Evolutionary conservation across 306 rosid genomes (phyloP), one percentile per base, ranked within the genome.

Genomic region (Castanospermum australe): DNA sequence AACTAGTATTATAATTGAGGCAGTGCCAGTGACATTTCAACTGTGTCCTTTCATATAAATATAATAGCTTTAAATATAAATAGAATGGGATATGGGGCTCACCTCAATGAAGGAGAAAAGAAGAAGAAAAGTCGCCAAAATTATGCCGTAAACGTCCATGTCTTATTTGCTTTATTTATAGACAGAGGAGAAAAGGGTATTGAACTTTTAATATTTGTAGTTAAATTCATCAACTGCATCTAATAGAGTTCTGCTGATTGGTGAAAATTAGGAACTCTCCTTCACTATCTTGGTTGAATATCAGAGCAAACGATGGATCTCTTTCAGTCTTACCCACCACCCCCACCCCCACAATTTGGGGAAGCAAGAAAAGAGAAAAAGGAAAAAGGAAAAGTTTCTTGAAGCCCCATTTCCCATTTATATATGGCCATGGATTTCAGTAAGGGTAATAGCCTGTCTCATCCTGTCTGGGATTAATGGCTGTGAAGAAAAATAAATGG

Each of bases 21-120:
- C n/a, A 81, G 73, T 85, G 82, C 83, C n/a, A 81, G 73, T 85
- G 93, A 92, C 91, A 79, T 79, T 68, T 79, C 90, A 90, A 80
- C 91, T 56, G 52, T 54, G 80, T 52, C 36, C 56, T 79, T 76
- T 52, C 47, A 62, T 63, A 14, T 47, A 50, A 21, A 33, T 76
- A 60, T 57, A 30, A 59, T 56, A 42, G 74, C 75, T 65, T 61
- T 78, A 54, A 32, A 75, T 68, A 60, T 39, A 59, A 39, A 59
- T 30, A 55, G 59, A 79, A 50, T 13, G 63, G 52, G 51, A 60
- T 30, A 32, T 33, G 82, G 69, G 84, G 59, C 79, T 71, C 73
- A 59, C 56, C 59, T 76, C 44, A 76, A 39, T 33, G 12, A 64
- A 8, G 39, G 44, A 51, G 73, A 76, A 77, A 47, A 28, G 36